These are phyloP conservation scores for Albatrellus ellisii DNA, from an alignment of 768 basidiomycete species.

Conservation along the genomic window DNA sequence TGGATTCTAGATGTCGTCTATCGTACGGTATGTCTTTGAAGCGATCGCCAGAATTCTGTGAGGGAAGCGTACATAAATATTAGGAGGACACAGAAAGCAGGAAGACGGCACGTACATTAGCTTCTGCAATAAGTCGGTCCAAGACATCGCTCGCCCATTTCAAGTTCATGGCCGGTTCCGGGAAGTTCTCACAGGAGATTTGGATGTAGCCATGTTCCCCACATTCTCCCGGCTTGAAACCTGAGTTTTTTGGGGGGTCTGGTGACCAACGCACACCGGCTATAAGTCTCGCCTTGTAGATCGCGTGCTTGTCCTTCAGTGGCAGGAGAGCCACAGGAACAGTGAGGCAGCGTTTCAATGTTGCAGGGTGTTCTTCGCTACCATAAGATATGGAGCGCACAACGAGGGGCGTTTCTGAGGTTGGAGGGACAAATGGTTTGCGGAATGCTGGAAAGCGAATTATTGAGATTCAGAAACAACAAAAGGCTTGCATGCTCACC, in stretches of 20 bases:
- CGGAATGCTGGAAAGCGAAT: slow-evolving; percentile 47
- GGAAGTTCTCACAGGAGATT: slow-evolving; percentile 83
- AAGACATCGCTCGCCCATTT: slow-evolving; percentile 89
- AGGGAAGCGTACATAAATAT: background rate
- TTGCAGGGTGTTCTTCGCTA: slow-evolving; percentile 64
- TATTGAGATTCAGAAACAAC: slow-evolving; percentile 1
- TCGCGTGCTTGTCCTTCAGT: slow-evolving; percentile 43
- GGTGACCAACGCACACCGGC: slow-evolving; percentile 84
- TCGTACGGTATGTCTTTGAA: slow-evolving; percentile 71
- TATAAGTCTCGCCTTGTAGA: slow-evolving; percentile 79
- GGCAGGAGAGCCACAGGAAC: slow-evolving; percentile 66
- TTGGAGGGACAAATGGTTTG: slow-evolving; percentile 65
- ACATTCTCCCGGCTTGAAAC: slow-evolving; percentile 30
- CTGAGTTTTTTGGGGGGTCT: slow-evolving; percentile 56
- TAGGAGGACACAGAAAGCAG: background rate
- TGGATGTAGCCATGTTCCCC: slow-evolving; percentile 76
- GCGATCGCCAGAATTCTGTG: slow-evolving; percentile 28
- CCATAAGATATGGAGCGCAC: slow-evolving; percentile 68
- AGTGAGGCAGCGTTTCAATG: slow-evolving; percentile 58
- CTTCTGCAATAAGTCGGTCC: slow-evolving; percentile 63
- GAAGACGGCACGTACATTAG: slow-evolving; percentile 55
- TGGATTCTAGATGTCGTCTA: slow-evolving; percentile 63
- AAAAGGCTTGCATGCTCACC: slow-evolving; percentile 32
- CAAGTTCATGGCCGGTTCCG: slow-evolving; percentile 72
- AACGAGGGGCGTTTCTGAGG: slow-evolving; percentile 40